Base-by-base conservation (phyloP, 2,329 filamentous ascomycete species). In the Ramichloridium luteum region DNA sequence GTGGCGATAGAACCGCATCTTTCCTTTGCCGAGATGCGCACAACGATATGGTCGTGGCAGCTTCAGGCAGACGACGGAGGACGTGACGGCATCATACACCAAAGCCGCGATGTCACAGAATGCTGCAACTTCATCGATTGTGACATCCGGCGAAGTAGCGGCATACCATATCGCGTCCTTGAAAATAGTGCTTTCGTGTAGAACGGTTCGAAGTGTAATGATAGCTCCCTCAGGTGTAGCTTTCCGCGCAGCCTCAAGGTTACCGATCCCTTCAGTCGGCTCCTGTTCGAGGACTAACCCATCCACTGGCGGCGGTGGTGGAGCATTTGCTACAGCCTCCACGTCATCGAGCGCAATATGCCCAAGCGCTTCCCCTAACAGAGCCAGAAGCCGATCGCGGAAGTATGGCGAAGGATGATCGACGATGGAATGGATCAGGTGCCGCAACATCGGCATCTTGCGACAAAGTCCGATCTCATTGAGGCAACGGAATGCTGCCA, bases 201-300 rank as follows among this genome's bases (percentile, higher is more conserved):
- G 43, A 31, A 72, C 67, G 18, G 52, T 50, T 46, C 67, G 74
- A 22, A 78, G 53, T 2, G 68, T 72, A 16, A 59, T 59, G 14
- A 74, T 52, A 4, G 74, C 74, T 17, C 70, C 72, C 16, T 68
- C 62, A n/a, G 75, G 57, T 3, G 64, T 72, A 1, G 40, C 64
- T 40, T 61, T 66, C 30, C 73, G 62, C 2, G 64, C 67, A 15
- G 72, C 55, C 37, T 69, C 65, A 1, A 64, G 59, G 37, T 66
- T 62, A n/a, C 69, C 65, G 13, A 60, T 56, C 30, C 68, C 62
- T 2, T 61, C 65, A n/a, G 32, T 36, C 16, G 14, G 16, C 35
- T 70, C 70, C 46, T 70, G 65, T 42, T 74, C 72, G 28, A 77
- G 65, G 15, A 74, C 63, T n/a, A 77, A 53, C 36, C 35, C 56